Conservation (phyloP, 1,139 yeast genomes). For the Blastobotrys arbuscula region DNA sequence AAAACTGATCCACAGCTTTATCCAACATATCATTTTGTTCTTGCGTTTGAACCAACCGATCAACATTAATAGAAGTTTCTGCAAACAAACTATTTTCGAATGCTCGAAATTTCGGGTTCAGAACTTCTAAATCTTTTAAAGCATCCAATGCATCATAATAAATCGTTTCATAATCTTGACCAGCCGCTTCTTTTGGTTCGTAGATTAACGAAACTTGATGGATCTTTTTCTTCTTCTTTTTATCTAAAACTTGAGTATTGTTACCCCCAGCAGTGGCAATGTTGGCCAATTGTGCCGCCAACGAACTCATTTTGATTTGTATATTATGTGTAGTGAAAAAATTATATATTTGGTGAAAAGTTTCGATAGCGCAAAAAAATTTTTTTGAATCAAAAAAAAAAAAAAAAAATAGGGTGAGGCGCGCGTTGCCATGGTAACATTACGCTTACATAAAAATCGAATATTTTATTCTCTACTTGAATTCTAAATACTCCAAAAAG, state of each 20-base stretch:
- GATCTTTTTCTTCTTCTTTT: slow-evolving; percentile 77
- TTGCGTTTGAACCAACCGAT: slow-evolving; percentile 70
- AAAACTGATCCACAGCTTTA: slow-evolving; percentile 65
- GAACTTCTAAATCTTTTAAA: slow-evolving; percentile 58
- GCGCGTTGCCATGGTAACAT: neutral
- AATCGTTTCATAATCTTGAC: slow-evolving; percentile 86
- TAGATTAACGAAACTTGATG: slow-evolving; percentile 86
- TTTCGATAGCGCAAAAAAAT: slow-evolving; percentile 1
- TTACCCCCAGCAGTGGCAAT: slow-evolving; percentile 39
- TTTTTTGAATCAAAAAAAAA: slow-evolving; percentile 1
- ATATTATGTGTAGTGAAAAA: neutral
- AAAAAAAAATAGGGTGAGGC: neutral
- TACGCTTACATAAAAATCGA: neutral
- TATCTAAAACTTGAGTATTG: slow-evolving; percentile 74
- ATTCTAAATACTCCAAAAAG: slow-evolving; percentile 19
- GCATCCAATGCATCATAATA: slow-evolving; percentile 72
- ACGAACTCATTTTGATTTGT: slow-evolving; percentile 26
- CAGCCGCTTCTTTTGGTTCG: slow-evolving; percentile 81
- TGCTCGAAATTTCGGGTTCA: slow-evolving; percentile 69
- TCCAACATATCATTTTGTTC: slow-evolving; percentile 74
- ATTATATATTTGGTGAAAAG: neutral
- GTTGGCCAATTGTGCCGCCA: slow-evolving; percentile 76
- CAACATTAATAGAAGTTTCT: slow-evolving; percentile 70
- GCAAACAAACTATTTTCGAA: slow-evolving; percentile 73
- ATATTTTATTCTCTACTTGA: neutral